A percentile compares a stretch with the other conserved stretches of the same genome.
Evolutionary conservation across 78 protist genomes (phyloP).

Genomic region (slime mould (Dictyostelium discoideum)): DNA sequence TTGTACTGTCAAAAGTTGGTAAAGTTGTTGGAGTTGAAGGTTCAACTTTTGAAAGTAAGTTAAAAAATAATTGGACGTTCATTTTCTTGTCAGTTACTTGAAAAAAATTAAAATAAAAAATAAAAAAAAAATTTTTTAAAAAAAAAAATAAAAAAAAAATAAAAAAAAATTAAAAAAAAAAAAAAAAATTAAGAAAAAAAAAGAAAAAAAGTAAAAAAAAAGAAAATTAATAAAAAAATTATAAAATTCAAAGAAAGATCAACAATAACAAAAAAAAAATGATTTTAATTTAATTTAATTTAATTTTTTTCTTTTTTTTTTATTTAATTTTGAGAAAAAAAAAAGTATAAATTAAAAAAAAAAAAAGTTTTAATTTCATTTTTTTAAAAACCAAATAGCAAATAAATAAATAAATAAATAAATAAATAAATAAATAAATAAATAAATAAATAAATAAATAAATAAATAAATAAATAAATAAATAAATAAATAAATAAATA

Average conservation of each 20-base stretch:
- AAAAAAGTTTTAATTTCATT: no score
- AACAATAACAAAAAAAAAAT: no score
- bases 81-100: not conserved
- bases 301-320: no score
- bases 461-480: no score
- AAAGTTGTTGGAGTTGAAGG: not conserved
- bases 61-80: not conserved
- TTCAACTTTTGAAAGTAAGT: constrained; percentile 11
- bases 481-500: no score
- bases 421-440: no score
- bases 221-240: not conserved
- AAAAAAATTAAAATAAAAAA: not conserved
- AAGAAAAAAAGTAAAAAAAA: not conserved
- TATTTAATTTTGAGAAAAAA: no score
- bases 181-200: not conserved
- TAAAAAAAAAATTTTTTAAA: not conserved
- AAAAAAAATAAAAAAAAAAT: not conserved
- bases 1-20: not conserved
- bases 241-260: not conserved
- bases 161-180: not conserved
- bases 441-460: no score
- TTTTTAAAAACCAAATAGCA: no score
- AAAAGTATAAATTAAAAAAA: no score
- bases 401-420: no score
- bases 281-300: no score